These are phyloP conservation scores for Suaeda aralocaspica DNA, from an alignment of 148 eudicot genomes.

Conservation along the genomic window DNA sequence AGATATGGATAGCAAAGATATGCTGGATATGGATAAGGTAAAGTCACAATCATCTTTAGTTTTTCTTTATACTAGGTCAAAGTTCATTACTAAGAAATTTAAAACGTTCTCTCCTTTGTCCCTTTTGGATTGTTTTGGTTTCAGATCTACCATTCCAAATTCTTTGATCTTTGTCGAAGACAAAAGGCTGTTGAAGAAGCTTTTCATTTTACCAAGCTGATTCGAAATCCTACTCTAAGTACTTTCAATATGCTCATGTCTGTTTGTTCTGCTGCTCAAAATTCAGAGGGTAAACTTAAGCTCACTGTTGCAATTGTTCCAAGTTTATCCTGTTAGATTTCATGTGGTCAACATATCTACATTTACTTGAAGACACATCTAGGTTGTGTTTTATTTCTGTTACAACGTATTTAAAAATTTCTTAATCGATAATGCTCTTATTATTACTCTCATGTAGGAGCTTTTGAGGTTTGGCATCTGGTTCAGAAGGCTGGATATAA, in stretches of 20 bases:
- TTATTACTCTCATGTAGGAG: constrained; percentile 47
- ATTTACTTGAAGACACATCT: not conserved
- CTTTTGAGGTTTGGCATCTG: constrained; percentile 60
- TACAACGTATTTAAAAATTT: not conserved
- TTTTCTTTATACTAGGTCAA: not conserved
- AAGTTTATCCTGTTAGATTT: not conserved
- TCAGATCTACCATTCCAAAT: constrained; percentile 81
- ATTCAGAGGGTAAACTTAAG: constrained; percentile 60
- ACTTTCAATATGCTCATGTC: constrained; percentile 99
- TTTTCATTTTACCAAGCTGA: constrained; percentile 72
- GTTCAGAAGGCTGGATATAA: constrained; percentile 65
- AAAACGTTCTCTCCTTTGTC: not conserved
- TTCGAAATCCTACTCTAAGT: constrained; percentile 81
- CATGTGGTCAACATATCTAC: not conserved
- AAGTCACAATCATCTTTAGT: constrained; percentile 6
- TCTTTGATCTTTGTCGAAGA: constrained; percentile 61
- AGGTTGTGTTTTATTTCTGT: not conserved
- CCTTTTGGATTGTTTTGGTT: constrained; percentile 25
- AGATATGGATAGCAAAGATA: constrained; percentile 64
- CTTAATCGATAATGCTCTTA: not conserved
- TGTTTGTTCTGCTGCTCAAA: constrained; percentile 83
- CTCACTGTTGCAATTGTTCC: not conserved
- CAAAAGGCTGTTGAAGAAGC: constrained; percentile 88
- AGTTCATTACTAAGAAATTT: not conserved
- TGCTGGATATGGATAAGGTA: constrained; percentile 85